Evolutionary conservation across 768 basidiomycete genomes (phyloP), one percentile per base, ranked within the genome.

Genomic region (Strobilomyces confusus): DNA sequence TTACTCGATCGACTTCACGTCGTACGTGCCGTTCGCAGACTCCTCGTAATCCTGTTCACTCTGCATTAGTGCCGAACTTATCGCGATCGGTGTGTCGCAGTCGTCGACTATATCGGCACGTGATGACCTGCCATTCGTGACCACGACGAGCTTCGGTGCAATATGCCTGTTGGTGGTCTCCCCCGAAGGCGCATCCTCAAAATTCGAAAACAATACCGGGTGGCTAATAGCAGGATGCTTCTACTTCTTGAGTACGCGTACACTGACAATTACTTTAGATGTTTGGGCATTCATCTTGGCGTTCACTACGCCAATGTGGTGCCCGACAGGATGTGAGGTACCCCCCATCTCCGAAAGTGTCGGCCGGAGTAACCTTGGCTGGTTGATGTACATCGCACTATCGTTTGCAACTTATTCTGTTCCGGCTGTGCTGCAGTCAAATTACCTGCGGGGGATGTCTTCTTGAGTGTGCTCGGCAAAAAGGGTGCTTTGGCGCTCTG

Each of bases 321-420:
- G 52, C 23, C 42, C 60, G 30, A 67, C 62, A 15, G 60, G 67
- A 37, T 36, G 49, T 50, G 19, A 25, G 20, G 22, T 9, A 23
- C 14, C 7, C 12, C 20, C 40, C 17, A 15, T 29, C 15, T 29
- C 47, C 25, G 26, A 47, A 36, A 22, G 15, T 7, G 19, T 22
- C 30, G 13, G 17, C 25, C 17, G 12, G 33, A 46, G 19, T 3
- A 15, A n/a, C n/a, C n/a, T n/a, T n/a, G n/a, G n/a, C n/a, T n/a
- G n/a, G n/a, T n/a, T n/a, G 15, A 58, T 74, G 51, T 69, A 66
- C 56, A 77, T 78, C 38, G 70, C 75, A 23, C 68, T 71, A 5
- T 77, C 75, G 19, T 77, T 75, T 55, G 76, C 77, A 6, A 75
- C 73, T 5, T 29, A 59, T 15, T 76, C 74, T 12, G 69, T 78